Conservation (phyloP, 352 stramenopile genomes). For the Blastocystis sp. region DNA sequence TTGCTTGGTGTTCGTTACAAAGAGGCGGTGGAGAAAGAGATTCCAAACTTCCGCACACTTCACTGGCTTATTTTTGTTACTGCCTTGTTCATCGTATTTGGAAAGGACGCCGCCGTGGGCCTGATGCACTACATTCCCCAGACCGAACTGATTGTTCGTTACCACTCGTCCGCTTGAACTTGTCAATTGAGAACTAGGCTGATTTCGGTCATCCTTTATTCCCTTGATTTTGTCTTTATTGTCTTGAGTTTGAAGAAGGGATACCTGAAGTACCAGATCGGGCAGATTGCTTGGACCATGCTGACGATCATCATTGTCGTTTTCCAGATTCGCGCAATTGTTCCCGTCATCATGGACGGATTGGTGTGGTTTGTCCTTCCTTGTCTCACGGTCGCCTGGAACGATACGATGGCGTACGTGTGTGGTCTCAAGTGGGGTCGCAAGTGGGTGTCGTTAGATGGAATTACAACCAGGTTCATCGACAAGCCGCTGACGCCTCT, state of each 20-base stretch:
- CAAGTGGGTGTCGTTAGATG: constrained; percentile 61
- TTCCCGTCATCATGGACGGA: constrained; percentile 62
- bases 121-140: constrained; percentile 67
- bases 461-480: constrained; percentile 70
- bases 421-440: constrained; percentile 69
- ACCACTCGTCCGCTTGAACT: constrained; percentile 70
- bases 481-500: constrained; percentile 76
- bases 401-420: constrained; percentile 71
- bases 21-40: constrained; percentile 73
- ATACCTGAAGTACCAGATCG: constrained; percentile 78
- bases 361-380: constrained; percentile 71
- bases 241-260: constrained; percentile 74
- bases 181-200: constrained; percentile 75
- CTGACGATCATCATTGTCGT: constrained; percentile 74
- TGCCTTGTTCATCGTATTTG: constrained; percentile 52
- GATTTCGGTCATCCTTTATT: constrained; percentile 77
- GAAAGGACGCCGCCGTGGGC: not conserved
- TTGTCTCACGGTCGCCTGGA: constrained; percentile 66
- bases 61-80: constrained; percentile 57
- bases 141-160: constrained; percentile 74
- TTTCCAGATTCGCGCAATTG: constrained; percentile 71
- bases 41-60: constrained; percentile 76
- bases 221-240: constrained; percentile 73
- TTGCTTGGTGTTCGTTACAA: constrained; percentile 77
- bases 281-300: constrained; percentile 78